Evolutionary conservation across 306 rosid species (phyloP), one percentile per base, ranked within the genome.

Genomic region (Castanospermum australe): DNA sequence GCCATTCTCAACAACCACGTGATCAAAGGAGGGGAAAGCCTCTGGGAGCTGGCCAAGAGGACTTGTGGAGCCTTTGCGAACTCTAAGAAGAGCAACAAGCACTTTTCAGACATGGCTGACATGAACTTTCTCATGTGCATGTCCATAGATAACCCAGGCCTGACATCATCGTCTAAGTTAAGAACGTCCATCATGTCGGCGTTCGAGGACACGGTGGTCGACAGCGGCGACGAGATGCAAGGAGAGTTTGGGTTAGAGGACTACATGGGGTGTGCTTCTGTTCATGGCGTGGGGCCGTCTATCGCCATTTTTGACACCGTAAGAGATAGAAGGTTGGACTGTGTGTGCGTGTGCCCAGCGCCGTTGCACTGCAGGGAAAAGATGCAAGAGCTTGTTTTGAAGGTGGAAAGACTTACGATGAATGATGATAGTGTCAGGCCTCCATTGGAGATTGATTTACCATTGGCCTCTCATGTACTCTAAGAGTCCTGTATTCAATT

Each of bases 241-340:
- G 5, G 18, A 0, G 77, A 73, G 22, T 6, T 89, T 3, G 92
- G 92, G 3, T 38, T 91, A 1, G 78, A 89, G 48, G 97, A 89
- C 59, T 89, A 86, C 44, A 75, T 89, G 73, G 92, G 94, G 2
- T 89, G 97, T 71, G 92, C 92, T 35, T 91, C 97, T 0, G 54
- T 86, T 48, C 97, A 91, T 15, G 92, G 92, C 0, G 75, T 91
- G 12, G 94, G 97, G 0, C 94, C 97, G 2, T 89, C 97, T 67
- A 22, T 88, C 0, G 91, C 90, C 0, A n/a, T 91, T 11, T 89
- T 91, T 28, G 97, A 91, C 51, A 88, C 88, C 1, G 12, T 89
- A 4, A 71, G 89, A 52, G 76, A 86, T 15, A 91, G 91, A 21
- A 28, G 70, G 35, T 67, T 91, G 79, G 92, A 91, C 18, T 91